Conservation (phyloP, 192 early-diverging fungal genomes). For the Jimgerdemannia flammicorona region DNA sequence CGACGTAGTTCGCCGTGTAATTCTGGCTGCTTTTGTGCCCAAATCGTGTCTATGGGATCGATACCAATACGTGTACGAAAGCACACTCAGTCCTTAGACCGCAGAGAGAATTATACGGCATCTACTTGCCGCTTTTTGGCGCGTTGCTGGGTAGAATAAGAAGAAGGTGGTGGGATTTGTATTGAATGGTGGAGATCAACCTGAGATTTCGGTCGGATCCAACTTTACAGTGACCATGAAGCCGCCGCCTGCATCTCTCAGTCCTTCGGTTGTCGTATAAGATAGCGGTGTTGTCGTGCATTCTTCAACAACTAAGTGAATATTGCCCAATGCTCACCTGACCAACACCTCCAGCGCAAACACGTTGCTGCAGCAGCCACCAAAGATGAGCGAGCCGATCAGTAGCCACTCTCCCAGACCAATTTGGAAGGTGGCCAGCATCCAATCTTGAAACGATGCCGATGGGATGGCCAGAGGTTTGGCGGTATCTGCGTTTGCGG, state of each 20-base stretch:
- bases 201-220: too few relatives aligned
- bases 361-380: slow-evolving; percentile 86
- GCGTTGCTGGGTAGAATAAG: slow-evolving; percentile 34
- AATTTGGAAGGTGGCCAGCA: slow-evolving; percentile 13
- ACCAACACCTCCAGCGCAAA: slow-evolving; percentile 81
- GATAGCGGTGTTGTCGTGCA: too few relatives aligned
- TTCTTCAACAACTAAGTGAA: too few relatives aligned
- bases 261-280: too few relatives aligned
- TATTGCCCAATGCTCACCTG: slow-evolving; percentile 32
- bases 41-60: too few relatives aligned
- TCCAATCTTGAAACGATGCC: neutral
- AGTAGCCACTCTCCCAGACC: slow-evolving; percentile 45
- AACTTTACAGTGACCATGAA: too few relatives aligned
- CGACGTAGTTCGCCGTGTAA: too few relatives aligned
- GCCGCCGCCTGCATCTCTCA: too few relatives aligned
- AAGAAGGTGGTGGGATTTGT: neutral
- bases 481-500: neutral
- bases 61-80: too few relatives aligned
- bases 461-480: neutral
- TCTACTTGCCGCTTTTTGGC: slow-evolving; percentile 50
- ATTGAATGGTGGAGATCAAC: neutral
- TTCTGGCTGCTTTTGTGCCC: too few relatives aligned
- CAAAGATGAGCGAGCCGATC: slow-evolving; percentile 76
- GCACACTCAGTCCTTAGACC: neutral
- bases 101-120: neutral